Evolutionary conservation across 768 basidiomycete genomes (phyloP).

Genomic region (Coprinellus micaceus): DNA sequence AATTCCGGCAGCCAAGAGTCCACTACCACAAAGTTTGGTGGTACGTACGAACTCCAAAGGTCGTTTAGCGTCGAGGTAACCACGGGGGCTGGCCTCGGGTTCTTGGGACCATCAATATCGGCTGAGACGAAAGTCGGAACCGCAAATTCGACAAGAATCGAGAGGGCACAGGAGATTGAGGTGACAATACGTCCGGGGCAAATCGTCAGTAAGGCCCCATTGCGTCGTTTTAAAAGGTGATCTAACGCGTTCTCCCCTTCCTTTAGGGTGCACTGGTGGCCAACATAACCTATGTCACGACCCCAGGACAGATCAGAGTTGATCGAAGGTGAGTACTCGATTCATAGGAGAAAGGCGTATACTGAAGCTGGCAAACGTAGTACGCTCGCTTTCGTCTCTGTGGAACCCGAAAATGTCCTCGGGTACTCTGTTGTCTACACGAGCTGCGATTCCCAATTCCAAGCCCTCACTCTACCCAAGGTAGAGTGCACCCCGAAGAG

Average conservation of each 20-base stretch:
- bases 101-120: background rate
- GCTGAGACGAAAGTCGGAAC: background rate
- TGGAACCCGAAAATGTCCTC: background rate
- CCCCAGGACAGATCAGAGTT: background rate
- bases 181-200: background rate
- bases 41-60: background rate
- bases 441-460: background rate
- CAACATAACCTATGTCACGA: background rate
- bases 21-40: background rate
- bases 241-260: background rate
- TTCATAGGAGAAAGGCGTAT: no score
- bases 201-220: background rate
- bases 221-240: no score
- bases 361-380: no score
- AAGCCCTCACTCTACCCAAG: background rate
- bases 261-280: background rate
- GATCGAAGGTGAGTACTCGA: background rate
- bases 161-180: background rate
- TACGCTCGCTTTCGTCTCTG: background rate
- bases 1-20: background rate
- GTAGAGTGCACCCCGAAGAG: background rate
- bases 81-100: background rate
- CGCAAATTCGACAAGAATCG: background rate
- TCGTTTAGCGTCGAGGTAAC: background rate
- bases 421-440: background rate